Percentiles rank a stretch among this genome's conserved stretches.
Conservation (phyloP, 148 eudicot genomes). For the Nepenthes mirabilis region DNA sequence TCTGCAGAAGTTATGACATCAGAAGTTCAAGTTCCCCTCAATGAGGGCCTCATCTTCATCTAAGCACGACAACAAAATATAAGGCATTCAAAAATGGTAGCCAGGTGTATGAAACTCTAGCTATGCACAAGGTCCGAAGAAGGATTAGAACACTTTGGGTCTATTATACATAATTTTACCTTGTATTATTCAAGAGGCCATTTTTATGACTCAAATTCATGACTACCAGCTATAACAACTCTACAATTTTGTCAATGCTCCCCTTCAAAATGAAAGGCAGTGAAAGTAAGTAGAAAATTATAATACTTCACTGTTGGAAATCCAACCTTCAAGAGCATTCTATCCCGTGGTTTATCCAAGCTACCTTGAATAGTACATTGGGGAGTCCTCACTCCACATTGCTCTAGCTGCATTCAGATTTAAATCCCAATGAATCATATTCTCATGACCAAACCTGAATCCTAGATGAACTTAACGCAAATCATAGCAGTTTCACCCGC, state of each 20-base stretch:
- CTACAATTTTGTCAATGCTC: too few species aligned
- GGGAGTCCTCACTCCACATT: constrained; percentile 68
- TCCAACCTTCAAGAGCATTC: constrained; percentile 35
- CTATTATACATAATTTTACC: too few species aligned
- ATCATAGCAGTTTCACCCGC: not conserved
- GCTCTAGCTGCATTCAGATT: constrained; percentile 44
- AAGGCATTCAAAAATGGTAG: too few species aligned
- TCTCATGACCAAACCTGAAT: not conserved
- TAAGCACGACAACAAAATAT: not conserved
- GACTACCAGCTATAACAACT: too few species aligned
- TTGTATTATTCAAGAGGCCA: too few species aligned
- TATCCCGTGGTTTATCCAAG: constrained; percentile 61
- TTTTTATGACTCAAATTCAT: too few species aligned
- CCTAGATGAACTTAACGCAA: not conserved
- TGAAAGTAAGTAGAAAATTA: not conserved
- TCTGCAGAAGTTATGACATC: constrained; percentile 25
- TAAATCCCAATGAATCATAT: constrained; percentile 7
- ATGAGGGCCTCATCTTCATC: not conserved
- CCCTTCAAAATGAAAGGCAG: too few species aligned
- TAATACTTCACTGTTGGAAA: not conserved
- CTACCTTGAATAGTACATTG: constrained; percentile 92
- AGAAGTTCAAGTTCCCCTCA: not conserved
- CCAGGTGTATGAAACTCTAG: too few species aligned
- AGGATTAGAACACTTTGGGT: too few species aligned
- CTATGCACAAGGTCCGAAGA: too few species aligned